Evolutionary conservation across 164 flowering plant genomes (phyloP), one percentile per base, ranked within the genome.

Genomic region (Cinnamomum chago): DNA sequence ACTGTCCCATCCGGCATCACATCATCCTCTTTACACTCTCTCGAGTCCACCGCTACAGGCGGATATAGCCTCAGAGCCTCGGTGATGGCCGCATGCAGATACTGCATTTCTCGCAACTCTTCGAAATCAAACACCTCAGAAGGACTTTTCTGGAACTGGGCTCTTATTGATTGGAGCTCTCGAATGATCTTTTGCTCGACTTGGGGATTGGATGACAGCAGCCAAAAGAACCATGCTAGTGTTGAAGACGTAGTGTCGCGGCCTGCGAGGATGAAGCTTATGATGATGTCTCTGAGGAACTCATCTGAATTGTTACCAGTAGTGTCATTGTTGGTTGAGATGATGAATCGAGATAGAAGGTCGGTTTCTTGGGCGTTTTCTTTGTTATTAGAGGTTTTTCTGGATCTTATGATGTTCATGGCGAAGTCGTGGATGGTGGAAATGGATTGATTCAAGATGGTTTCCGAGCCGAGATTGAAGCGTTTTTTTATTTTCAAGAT

Each of bases 261-360:
- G 1, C 89, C 92, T 1, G 92, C 92, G 0, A 87, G 81, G n/a
- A 88, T 85, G 80, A 88, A 85, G 77, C 87, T 85, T 27, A 84
- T 75, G 24, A 85, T 66, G 15, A 87, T 80, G 55, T 87, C 87
- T 40, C 92, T 77, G 13, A 88, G 78, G 70, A 82, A 80, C 65
- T 83, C 79, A 3, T 80, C 76, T 13, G 89, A 80, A 65, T 67
- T 50, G 47, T 40, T 40, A 9, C 2, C 0, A 40, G 47, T 7
- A 7, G 1, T 40, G 25, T 65, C 10, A 0, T 76, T 72, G 20
- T 58, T 73, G 0, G 52, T 78, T 40, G 47, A 40, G 47, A 40
- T 9, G 52, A 84, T 79, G 69, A 86, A 86, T 23, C 89, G 81
- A 2, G 91, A 86, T 1, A 88, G 70, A 17, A 88, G 76, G 72